A percentile compares a stretch with the other conserved stretches of the same genome.
Conservation (phyloP, 2,329 filamentous ascomycete genomes). For the Ophiocordyceps unilateralis region DNA sequence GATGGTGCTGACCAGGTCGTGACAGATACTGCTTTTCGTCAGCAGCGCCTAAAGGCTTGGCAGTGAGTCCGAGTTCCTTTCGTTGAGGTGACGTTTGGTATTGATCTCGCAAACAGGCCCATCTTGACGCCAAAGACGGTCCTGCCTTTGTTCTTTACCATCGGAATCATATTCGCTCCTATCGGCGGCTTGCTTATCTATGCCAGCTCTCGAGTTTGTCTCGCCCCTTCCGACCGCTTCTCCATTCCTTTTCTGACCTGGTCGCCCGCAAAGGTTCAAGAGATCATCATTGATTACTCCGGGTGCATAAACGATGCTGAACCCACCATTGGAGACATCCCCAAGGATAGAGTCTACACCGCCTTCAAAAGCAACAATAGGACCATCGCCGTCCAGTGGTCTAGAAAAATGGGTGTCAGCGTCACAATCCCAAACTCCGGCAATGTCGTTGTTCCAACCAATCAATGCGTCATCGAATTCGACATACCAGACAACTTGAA, state of each 20-base stretch:
- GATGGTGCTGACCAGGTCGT: slow-evolving; percentile 5
- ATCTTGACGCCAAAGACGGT: slow-evolving; percentile 93
- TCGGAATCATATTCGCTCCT: slow-evolving; percentile 84
- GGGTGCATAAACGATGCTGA: slow-evolving; percentile 45
- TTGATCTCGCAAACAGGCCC: slow-evolving; percentile 37
- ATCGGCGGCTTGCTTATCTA: slow-evolving; percentile 78
- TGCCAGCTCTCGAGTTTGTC: slow-evolving; percentile 59
- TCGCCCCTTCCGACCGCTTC: not conserved
- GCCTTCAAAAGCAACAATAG: slow-evolving; percentile 49
- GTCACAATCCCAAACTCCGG: slow-evolving; percentile 18
- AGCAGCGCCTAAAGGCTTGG: slow-evolving; percentile 96
- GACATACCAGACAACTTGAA: slow-evolving; percentile 61
- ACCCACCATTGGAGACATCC: slow-evolving; percentile 34
- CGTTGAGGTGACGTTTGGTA: not conserved
- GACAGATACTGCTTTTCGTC: slow-evolving; percentile 84
- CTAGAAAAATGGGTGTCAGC: slow-evolving; percentile 19
- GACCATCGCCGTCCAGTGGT: slow-evolving; percentile 23
- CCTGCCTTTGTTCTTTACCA: slow-evolving; percentile 74
- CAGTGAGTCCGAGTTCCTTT: slow-evolving; percentile 45
- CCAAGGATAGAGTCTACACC: slow-evolving; percentile 37
- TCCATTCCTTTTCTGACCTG: slow-evolving; percentile 4
- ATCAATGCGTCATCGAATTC: slow-evolving; percentile 60
- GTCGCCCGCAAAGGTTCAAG: slow-evolving; percentile 52
- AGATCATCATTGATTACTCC: slow-evolving; percentile 82
- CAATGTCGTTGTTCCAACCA: slow-evolving; percentile 18